phyloP scores from a whole-genome alignment of 495 filamentous ascomycete species.

The Amniculicola lignicola region DNA sequence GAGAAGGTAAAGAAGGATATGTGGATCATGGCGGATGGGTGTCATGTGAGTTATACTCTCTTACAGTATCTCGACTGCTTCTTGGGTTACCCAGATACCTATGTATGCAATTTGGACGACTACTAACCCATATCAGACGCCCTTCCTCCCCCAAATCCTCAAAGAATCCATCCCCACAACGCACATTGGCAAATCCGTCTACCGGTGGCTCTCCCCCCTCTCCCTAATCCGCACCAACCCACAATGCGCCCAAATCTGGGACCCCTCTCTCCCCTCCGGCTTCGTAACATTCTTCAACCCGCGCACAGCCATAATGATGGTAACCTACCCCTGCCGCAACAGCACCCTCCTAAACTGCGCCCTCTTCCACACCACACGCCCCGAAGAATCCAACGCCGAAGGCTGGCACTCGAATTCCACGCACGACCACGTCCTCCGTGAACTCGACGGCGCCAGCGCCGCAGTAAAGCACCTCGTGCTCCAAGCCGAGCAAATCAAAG shows the following conservation, averaged over 20 bases:
- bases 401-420: conserved; percentile 16
- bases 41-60: conserved; percentile 37
- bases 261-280: too few species aligned
- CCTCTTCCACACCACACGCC: conserved; percentile 20
- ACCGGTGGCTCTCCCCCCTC: conserved; percentile 8
- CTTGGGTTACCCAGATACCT: background rate
- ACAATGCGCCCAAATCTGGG: too few species aligned
- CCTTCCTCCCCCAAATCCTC: conserved; percentile 8
- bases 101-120: background rate
- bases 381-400: conserved; percentile 5
- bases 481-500: conserved; percentile 10
- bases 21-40: conserved; percentile 52
- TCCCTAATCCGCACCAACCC: conserved; percentile 1
- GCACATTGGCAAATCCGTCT: conserved; percentile 14
- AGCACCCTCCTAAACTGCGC: conserved; percentile 7
- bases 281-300: conserved; percentile 6
- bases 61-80: background rate
- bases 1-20: conserved; percentile 43
- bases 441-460: conserved; percentile 7
- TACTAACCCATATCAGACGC: conserved; percentile 16
- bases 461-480: too few species aligned
- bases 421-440: conserved; percentile 3
- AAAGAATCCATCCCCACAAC: background rate
- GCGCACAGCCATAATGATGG: conserved; percentile 3
- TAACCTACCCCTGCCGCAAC: conserved; percentile 20